Conservation (phyloP, 805 yeast species). For the Wickerhamomyces silvicola region DNA sequence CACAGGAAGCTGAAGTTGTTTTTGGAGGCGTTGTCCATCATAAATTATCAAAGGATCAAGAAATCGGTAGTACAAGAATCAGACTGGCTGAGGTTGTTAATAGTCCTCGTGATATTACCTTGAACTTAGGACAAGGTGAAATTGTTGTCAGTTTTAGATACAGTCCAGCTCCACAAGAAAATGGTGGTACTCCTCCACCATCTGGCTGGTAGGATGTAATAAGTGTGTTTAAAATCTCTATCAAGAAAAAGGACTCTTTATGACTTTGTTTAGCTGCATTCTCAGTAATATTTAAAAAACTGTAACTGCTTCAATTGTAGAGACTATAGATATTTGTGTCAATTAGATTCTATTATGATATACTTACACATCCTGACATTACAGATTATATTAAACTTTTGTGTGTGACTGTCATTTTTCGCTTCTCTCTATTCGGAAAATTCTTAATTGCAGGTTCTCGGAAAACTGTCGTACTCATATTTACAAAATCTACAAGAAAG, state of each 20-base stretch:
- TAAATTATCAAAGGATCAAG: slow-evolving; percentile 63
- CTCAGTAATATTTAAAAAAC: no score
- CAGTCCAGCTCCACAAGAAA: slow-evolving; percentile 18
- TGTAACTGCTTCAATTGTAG: no score
- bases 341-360: no score
- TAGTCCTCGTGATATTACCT: slow-evolving; percentile 33
- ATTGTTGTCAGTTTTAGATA: slow-evolving; percentile 38
- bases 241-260: no score
- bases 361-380: slow-evolving; percentile 8
- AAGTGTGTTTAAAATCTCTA: no score
- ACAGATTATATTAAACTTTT: no score
- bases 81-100: slow-evolving; percentile 44
- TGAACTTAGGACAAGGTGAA: slow-evolving; percentile 33
- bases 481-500: no score
- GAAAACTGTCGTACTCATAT: no score
- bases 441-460: no score
- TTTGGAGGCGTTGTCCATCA: slow-evolving; percentile 64
- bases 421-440: no score
- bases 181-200: slow-evolving; percentile 13
- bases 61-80: slow-evolving; percentile 53
- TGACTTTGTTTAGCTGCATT: no score
- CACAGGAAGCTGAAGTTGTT: slow-evolving; percentile 50
- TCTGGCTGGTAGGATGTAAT: slow-evolving; percentile 14
- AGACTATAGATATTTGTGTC: no score
- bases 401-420: slow-evolving; percentile 9